phyloP scores from a whole-genome alignment of 257 asterid genomes.

The Pogostemon cablin region DNA sequence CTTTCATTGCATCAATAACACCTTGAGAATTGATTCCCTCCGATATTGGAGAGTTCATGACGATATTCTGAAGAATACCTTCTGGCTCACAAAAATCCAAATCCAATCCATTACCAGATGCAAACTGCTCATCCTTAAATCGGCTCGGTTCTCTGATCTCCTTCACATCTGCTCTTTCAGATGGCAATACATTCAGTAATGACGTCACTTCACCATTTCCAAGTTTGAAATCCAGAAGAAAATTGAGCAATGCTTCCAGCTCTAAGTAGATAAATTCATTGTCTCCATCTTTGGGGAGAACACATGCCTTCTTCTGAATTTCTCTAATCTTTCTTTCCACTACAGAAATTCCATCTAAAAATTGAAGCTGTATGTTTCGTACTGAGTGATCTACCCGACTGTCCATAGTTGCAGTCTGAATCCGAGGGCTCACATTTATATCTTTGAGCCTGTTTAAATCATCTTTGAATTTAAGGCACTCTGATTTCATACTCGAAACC shows the following conservation, averaged over 20 bases:
- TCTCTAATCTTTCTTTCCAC: constrained; percentile 68
- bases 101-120: constrained; percentile 61
- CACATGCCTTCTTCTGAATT: constrained; percentile 57
- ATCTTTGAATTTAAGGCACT: constrained; percentile 67
- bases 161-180: not conserved
- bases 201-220: constrained; percentile 43
- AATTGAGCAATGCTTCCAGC: constrained; percentile 59
- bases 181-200: too few relatives aligned
- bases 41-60: constrained; percentile 50
- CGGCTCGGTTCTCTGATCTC: too few relatives aligned
- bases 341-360: constrained; percentile 55
- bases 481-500: constrained; percentile 64
- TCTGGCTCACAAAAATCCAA: constrained; percentile 80
- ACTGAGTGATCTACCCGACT: constrained; percentile 36
- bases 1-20: constrained; percentile 72
- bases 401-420: constrained; percentile 32
- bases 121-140: too few relatives aligned
- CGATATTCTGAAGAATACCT: constrained; percentile 42
- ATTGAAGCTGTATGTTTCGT: constrained; percentile 42
- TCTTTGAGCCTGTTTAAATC: constrained; percentile 57
- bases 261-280: constrained; percentile 57
- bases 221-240: constrained; percentile 58
- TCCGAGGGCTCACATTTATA: constrained; percentile 52
- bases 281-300: constrained; percentile 57
- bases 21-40: constrained; percentile 52